Evolutionary conservation across 2,329 filamentous ascomycete genomes (phyloP), one percentile per base, ranked within the genome.

Genomic region (Hypoxylon sp.): DNA sequence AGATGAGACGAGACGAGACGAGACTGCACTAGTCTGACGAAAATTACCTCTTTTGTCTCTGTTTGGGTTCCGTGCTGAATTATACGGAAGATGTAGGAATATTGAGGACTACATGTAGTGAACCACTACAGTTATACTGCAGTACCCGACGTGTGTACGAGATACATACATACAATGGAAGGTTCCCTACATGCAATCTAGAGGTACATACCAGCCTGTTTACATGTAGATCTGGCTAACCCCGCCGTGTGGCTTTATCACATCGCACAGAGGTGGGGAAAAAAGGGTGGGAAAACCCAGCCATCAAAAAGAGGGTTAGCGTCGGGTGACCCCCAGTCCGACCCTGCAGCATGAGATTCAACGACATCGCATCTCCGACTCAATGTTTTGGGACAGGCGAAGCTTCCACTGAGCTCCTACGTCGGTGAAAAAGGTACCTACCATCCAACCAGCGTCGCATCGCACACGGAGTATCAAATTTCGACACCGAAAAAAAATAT

Each of bases 341-440:
- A 46, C 44, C 65, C 65, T 70, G 65, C 68, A 68, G 61, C 44
- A 52, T 58, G 56, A 22, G 47, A 62, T 55, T 64, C 61, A 62
- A 70, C 67, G 67, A 70, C 67, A 65, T 70, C 37, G 58, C 68
- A 68, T 68, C 53, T 47, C 46, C 39, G 58, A 54, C n/a, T 17
- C 19, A 39, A 39, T 35, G 29, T 44, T 47, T 44, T 44, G 24
- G 37, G 33, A 55, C 17, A 17, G 33, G 50, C 44, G 46, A 51
- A 59, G 44, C 54, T 57, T 42, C 19, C 29, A 14, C 52, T 6
- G 19, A 44, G 39, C 46, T 50, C 46, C 46, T 29, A 48, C 46
- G 2, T 50, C 46, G 26, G 46, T 50, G 46, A 37, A 57, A 35
- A 13, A 10, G 13, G 19, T 22, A 22, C 19, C 19, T 22, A 17